Base-by-base conservation (phyloP, 495 filamentous ascomycete species). In the Staphylotrichum longicolle region DNA sequence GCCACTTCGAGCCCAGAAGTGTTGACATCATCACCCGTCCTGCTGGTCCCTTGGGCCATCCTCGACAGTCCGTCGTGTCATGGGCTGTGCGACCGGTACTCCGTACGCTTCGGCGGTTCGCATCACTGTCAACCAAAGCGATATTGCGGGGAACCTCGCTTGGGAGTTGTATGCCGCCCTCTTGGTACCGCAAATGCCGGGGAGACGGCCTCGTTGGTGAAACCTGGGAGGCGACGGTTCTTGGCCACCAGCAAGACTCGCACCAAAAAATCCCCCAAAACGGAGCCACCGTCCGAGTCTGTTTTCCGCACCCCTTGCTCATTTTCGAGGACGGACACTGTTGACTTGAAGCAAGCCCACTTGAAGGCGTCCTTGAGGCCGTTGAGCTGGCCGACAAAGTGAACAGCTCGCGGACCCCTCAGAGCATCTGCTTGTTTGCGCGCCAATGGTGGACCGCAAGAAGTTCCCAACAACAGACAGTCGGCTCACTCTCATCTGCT, bases 161-260 rank as follows among this genome's bases (percentile, higher is more conserved):
- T 65, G 53, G 42, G 47, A 56, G 35, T 35, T 4, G 57, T 39
- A 60, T 60, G 51, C 65, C 60, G 52, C 56, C 50, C 42, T 34
- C 57, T 46, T 61, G 57, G 46, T 34, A 62, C 59, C 45, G 20
- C 58, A 65, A 63, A 57, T 68, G 66, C 66, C 66, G 66, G 63
- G 57, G 44, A 63, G 20, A 46, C 27, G 53, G 59, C 40, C 39
- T 46, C 40, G 49, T 48, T 60, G 52, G 46, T 56, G 62, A 56
- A 53, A 49, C 57, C 46, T 6, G 33, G 3, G 57, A 57, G 54
- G 54, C 49, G 44, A 15, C 11, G 27, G 12, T 37, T 45, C 57
- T 51, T 45, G 57, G 57, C 57, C 57, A 34, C 40, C 15, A 30
- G 35, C 55, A n/a, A 33, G 32, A 20, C 37, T 39, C 6, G 37